phyloP scores from a whole-genome alignment of 2,329 filamentous ascomycete species.

The Claviceps fusiformis region DNA sequence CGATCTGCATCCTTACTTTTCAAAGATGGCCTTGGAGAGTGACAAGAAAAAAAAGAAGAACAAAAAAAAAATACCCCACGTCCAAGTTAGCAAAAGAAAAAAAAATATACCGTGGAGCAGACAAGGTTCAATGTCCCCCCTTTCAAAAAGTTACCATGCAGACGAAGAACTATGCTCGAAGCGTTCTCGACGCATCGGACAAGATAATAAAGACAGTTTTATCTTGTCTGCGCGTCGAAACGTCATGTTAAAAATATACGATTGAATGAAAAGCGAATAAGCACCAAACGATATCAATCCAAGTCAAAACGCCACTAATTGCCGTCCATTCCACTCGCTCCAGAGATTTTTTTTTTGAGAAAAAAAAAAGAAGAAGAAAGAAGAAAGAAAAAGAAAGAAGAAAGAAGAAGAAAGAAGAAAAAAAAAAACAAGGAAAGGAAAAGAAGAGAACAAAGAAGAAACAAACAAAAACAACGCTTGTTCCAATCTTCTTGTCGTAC shows the following conservation, averaged over 20 bases:
- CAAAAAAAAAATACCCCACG: not conserved
- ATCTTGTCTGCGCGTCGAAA: not conserved
- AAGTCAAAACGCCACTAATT: slow-evolving; percentile 2
- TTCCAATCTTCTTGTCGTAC: not conserved
- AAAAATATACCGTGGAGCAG: not conserved
- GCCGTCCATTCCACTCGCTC: not conserved
- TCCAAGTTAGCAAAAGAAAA: not conserved
- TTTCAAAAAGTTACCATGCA: not conserved
- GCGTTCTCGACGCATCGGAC: not conserved
- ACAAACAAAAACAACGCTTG: not conserved
- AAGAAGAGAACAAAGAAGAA: not conserved
- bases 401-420: not conserved
- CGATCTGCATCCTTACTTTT: no score
- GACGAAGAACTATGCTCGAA: not conserved
- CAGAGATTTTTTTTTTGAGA: not conserved
- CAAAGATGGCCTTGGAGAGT: not conserved
- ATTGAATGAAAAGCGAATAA: not conserved
- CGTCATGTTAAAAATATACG: not conserved
- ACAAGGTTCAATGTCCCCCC: not conserved
- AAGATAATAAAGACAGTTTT: not conserved
- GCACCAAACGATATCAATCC: not conserved
- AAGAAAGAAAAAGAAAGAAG: not conserved
- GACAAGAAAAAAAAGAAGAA: slow-evolving; percentile 3
- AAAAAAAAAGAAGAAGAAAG: not conserved
- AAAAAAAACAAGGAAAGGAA: not conserved